A percentile compares a stretch with the other conserved stretches of the same genome.
Evolutionary conservation across 495 filamentous ascomycete species (phyloP).

Genomic region (Penicillium subrubescens): DNA sequence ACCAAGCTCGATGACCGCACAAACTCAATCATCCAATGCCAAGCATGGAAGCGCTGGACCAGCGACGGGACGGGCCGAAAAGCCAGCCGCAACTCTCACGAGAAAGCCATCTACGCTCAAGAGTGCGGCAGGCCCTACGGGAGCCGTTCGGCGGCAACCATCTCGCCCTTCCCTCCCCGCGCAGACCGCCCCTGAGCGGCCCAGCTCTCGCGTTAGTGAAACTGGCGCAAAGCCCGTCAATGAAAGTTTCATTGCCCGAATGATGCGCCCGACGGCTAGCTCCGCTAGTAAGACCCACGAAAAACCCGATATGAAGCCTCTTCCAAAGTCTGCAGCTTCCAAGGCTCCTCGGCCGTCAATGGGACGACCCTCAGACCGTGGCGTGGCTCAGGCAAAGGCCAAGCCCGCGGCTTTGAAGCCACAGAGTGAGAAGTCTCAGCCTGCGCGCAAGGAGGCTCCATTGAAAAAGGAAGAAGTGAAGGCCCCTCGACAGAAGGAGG

Average conservation of each 20-base stretch:
- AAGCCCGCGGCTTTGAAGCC: slow-evolving; percentile 24
- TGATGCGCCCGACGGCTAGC: slow-evolving; percentile 88
- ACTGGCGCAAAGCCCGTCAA: slow-evolving; percentile 53
- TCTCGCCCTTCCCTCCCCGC: slow-evolving; percentile 44
- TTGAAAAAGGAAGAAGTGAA: slow-evolving; percentile 16
- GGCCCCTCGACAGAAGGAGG: slow-evolving; percentile 10
- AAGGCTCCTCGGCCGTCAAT: slow-evolving; percentile 24
- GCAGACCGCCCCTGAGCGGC: slow-evolving; percentile 39
- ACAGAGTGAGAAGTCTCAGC: slow-evolving; percentile 26
- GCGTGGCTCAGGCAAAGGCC: slow-evolving; percentile 23
- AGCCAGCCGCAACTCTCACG: slow-evolving; percentile 33
- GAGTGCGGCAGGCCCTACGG: slow-evolving; percentile 23
- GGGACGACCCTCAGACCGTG: slow-evolving; percentile 24
- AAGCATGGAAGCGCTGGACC: slow-evolving; percentile 50
- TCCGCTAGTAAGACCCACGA: slow-evolving; percentile 78
- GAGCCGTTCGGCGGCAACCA: slow-evolving; percentile 37
- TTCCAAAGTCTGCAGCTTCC: slow-evolving; percentile 30
- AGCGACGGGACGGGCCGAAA: slow-evolving; percentile 49
- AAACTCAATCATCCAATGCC: slow-evolving; percentile 61
- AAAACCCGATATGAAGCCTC: slow-evolving; percentile 56
- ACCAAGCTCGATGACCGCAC: slow-evolving; percentile 61
- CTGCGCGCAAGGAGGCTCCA: slow-evolving; percentile 13
- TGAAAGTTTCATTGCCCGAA: slow-evolving; percentile 81
- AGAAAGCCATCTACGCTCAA: slow-evolving; percentile 50
- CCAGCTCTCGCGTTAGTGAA: slow-evolving; percentile 45